phyloP scores from a whole-genome alignment of 2,329 filamentous ascomycete genomes.

The Calonectria honghensis region DNA sequence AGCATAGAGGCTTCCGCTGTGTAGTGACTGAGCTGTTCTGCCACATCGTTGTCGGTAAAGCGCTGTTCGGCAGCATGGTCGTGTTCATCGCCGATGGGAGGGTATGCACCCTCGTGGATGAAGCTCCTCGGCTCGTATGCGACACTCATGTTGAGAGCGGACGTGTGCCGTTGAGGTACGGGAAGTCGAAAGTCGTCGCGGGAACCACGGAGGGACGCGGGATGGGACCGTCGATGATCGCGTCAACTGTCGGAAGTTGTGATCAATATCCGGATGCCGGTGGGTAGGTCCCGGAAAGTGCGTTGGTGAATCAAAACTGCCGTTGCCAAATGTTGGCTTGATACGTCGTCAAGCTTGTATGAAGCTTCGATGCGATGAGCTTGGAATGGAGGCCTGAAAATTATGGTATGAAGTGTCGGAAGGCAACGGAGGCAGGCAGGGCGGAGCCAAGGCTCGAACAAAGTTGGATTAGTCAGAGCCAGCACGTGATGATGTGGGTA shows the following conservation, averaged over 20 bases:
- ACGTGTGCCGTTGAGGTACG: conserved; percentile 39
- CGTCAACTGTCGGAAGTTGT: conserved; percentile 25
- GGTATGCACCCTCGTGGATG: conserved; percentile 69
- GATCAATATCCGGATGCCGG: not conserved
- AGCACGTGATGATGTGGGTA: conserved; percentile 55
- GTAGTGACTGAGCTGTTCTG: conserved; percentile 66
- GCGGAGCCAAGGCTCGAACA: conserved; percentile 50
- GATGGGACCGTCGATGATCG: conserved; percentile 39
- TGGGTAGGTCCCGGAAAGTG: not conserved
- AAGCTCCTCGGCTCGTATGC: conserved; percentile 71
- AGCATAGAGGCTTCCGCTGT: conserved; percentile 63
- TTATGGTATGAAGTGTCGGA: conserved; percentile 59
- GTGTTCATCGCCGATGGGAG: conserved; percentile 67
- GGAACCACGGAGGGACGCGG: conserved; percentile 42
- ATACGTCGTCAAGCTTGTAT: conserved; percentile 41
- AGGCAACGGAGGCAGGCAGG: conserved; percentile 49
- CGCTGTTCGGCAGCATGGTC: conserved; percentile 65
- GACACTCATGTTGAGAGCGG: conserved; percentile 67
- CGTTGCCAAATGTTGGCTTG: conserved; percentile 33
- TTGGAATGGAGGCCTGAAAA: conserved; percentile 60
- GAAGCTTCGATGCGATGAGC: conserved; percentile 41
- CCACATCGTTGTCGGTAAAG: conserved; percentile 65
- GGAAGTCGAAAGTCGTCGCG: conserved; percentile 40
- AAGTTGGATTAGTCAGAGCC: conserved; percentile 52
- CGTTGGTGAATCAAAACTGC: conserved; percentile 15